A percentile compares a stretch with the other conserved stretches of the same genome.
phyloP scores from a whole-genome alignment of 2,329 filamentous ascomycete species.

The Beauveria caledonica region DNA sequence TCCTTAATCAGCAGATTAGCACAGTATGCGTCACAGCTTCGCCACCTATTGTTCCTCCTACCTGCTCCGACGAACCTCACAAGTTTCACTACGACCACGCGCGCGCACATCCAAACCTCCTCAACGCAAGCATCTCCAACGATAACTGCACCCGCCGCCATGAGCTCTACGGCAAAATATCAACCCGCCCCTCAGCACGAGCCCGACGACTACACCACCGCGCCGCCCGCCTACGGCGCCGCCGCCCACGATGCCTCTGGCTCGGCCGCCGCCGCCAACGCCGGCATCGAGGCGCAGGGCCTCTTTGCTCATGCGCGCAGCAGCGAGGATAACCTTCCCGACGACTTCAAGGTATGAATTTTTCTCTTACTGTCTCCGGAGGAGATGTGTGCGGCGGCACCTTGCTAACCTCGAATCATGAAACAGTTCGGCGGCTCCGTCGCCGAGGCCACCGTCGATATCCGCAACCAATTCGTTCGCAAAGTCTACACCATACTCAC shows the following conservation, averaged over 20 bases:
- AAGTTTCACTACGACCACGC: no score
- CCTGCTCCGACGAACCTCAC: neutral
- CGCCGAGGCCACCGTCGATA: slow-evolving; percentile 87
- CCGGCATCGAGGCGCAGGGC: slow-evolving; percentile 40
- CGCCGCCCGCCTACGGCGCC: slow-evolving; percentile 72
- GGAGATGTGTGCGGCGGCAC: neutral
- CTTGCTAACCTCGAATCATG: neutral
- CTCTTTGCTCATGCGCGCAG: slow-evolving; percentile 59
- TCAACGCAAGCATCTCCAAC: no score
- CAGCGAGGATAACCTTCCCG: slow-evolving; percentile 85
- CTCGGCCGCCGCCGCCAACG: slow-evolving; percentile 37
- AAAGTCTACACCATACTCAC: slow-evolving; percentile 98
- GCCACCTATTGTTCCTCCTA: neutral
- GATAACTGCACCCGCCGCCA: slow-evolving; percentile 24
- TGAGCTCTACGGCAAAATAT: slow-evolving; percentile 76
- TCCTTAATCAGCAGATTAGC: no score
- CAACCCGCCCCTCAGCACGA: slow-evolving; percentile 76
- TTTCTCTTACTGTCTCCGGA: no score
- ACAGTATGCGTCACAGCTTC: neutral
- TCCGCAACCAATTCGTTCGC: slow-evolving; percentile 92
- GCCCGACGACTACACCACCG: slow-evolving; percentile 71
- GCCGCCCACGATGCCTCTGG: slow-evolving; percentile 31
- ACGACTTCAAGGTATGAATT: slow-evolving; percentile 78
- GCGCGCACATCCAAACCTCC: no score
- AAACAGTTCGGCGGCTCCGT: slow-evolving; percentile 80